Base-by-base conservation (phyloP, 176 grass and related monocot genomes). In the Pontederia crassipes region DNA sequence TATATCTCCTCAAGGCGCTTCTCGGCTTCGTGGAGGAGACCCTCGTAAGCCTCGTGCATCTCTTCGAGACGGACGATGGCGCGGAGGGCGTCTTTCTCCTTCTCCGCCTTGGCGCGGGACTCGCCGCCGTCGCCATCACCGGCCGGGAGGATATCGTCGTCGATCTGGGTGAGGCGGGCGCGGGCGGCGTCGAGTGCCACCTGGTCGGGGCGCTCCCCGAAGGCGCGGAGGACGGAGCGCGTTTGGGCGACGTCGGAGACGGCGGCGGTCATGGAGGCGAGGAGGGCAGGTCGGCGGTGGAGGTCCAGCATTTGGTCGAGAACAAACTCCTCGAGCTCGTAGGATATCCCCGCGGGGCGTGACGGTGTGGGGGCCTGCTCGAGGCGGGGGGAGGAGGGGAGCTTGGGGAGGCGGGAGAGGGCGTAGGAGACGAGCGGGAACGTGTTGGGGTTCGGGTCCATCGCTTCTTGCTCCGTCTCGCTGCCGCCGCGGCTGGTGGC, bases 401-500 rank as follows among this genome's bases (percentile, higher is more conserved):
- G 17, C 4, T n/a, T 50, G 27, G 48, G 58, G 58, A 72, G 10
- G 58, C 70, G 70, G 11, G 70, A 63, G 49, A 69, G 64, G 50
- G 12, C 17, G 71, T 88, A 97, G 62, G 81, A 66, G 52, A 97
- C 83, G 66, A 97, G 87, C 9, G 87, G 92, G 54, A 86, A 83
- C 24, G 84, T 88, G 7, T 49, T 77, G 48, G 78, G 83, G 69
- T 83, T 85, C 3, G 87, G 87, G 57, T 97, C 92, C 92, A 97
- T 91, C 47, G 59, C 7, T 12, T 11, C 2, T 40, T 40, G 32
- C 32, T 40, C 32, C 32, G 32, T 40, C 6, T 40, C 6, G 32
- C 32, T 40, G 6, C 32, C 32, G 32, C 32, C 32, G 32, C 32
- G 32, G 32, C 32, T 7, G 32, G 2, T 7, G 32, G 32, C 32